Percentiles rank a stretch among this genome's conserved stretches.
These are phyloP conservation scores for Lepiota brunneoincarnata DNA, from an alignment of 768 basidiomycete genomes.

Conservation along the genomic window DNA sequence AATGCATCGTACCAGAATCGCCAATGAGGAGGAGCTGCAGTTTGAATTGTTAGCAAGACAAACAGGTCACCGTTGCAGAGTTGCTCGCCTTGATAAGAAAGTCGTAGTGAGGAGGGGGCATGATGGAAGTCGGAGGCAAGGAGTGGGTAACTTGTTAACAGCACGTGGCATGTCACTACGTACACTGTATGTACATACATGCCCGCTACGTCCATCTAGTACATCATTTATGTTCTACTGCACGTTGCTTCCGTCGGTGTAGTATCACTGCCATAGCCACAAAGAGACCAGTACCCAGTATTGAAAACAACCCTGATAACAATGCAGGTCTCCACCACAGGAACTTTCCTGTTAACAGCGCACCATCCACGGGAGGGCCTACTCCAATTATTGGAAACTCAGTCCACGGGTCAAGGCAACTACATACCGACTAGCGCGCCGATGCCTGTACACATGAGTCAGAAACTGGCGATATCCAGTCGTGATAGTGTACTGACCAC, in stretches of 20 bases:
- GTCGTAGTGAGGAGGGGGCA: slow-evolving; percentile 96
- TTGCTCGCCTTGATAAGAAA: slow-evolving; percentile 84
- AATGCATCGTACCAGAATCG: slow-evolving; percentile 71
- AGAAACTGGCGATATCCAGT: neutral
- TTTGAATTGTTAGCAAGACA: slow-evolving; percentile 10
- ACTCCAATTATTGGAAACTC: neutral
- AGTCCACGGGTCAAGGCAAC: neutral
- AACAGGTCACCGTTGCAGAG: neutral
- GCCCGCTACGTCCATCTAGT: neutral
- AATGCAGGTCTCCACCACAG: slow-evolving; percentile 17
- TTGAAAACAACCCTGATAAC: slow-evolving; percentile 11
- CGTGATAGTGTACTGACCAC: slow-evolving; percentile 8
- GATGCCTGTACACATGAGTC: slow-evolving; percentile 3
- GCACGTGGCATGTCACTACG: slow-evolving; percentile 8
- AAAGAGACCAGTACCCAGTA: neutral
- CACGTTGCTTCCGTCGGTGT: neutral
- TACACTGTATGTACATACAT: neutral
- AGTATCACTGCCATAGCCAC: neutral
- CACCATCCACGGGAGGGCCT: slow-evolving; percentile 17
- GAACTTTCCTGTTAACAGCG: slow-evolving; percentile 10
- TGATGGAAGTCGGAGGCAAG: slow-evolving; percentile 24
- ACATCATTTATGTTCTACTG: no score
- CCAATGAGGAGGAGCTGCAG: slow-evolving; percentile 88
- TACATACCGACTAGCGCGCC: slow-evolving; percentile 15
- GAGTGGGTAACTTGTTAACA: neutral